Base-by-base conservation (phyloP, 2,329 filamentous ascomycete genomes). In the Blastomyces silverae region DNA sequence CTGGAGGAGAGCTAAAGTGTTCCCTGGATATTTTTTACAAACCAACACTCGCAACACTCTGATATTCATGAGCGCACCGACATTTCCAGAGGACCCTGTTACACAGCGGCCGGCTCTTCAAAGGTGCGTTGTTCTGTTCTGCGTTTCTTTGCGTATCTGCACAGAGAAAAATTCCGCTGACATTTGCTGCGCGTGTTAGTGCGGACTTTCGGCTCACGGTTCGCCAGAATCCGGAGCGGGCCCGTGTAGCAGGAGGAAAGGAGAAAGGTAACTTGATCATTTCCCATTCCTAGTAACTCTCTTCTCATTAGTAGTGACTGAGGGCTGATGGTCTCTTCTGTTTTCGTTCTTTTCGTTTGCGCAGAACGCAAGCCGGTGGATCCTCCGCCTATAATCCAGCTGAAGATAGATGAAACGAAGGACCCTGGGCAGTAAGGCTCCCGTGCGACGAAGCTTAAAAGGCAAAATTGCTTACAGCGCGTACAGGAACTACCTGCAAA, bases 331-430 rank as follows among this genome's bases (percentile, higher is more conserved):
- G 31, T 15, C 25, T 42, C 28, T 61, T 61, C 17, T 37, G 10
- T n/a, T 37, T 28, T 56, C 31, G 3, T 56, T 57, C 10, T 58
- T 62, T 61, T 63, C 62, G n/a, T 44, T 17, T 58, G 37, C 34
- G 64, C 73, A 90, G 89, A 90, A 72, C 87, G 91, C 69, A 95
- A 95, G 76, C 90, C 91, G 8, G 86, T 96, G 71, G 91, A 96
- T 74, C 91, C 79, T 62, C 91, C 91, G 15, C 91, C 91, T 53
- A 90, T 96, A 70, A 81, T 96, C 57, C 87, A 93, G 77, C 82
- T 96, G 58, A 76, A 78, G 75, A 84, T 87, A 64, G 77, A 75
- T 61, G 73, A 77, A 59, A 73, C 75, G 37, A 73, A 72, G 39
- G 85, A 85, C 73, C 80, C 83, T 22, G 77, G 84, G 76, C 80